Evolutionary conservation across 2,329 filamentous ascomycete genomes (phyloP).

Genomic region (Diaporthe aspalathi): DNA sequence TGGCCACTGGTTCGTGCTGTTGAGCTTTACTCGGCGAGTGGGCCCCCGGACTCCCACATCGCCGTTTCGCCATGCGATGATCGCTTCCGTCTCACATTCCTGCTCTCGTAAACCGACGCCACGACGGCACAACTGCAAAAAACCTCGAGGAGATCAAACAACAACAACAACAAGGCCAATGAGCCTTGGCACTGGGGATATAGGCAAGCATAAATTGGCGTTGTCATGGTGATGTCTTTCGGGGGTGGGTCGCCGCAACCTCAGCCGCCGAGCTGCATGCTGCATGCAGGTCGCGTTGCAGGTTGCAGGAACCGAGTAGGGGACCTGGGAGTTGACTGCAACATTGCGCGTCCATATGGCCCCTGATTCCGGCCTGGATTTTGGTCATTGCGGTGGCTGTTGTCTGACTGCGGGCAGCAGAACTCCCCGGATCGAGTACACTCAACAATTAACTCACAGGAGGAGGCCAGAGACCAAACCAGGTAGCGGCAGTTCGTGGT

Average conservation of each 20-base stretch:
- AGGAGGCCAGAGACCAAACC: not conserved
- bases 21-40: slow-evolving; percentile 1
- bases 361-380: slow-evolving; percentile 5
- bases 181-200: slow-evolving; percentile 21
- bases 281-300: slow-evolving; percentile 34
- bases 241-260: slow-evolving; percentile 10
- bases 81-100: slow-evolving; percentile 10
- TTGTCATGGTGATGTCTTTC: slow-evolving; percentile 35
- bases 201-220: slow-evolving; percentile 7
- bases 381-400: slow-evolving; percentile 11
- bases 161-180: slow-evolving; percentile 7
- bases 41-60: slow-evolving; percentile 15
- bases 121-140: slow-evolving; percentile 15
- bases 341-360: not conserved
- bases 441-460: slow-evolving; percentile 5
- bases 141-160: slow-evolving; percentile 30
- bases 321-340: slow-evolving; percentile 7
- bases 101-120: not conserved
- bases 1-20: slow-evolving; percentile 3
- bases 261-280: slow-evolving; percentile 35
- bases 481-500: not conserved
- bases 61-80: slow-evolving; percentile 2
- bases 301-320: slow-evolving; percentile 3
- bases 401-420: slow-evolving; percentile 4
- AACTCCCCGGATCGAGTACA: not conserved